Conservation (phyloP, 345 rosid species). For the Linum usitatissimum region DNA sequence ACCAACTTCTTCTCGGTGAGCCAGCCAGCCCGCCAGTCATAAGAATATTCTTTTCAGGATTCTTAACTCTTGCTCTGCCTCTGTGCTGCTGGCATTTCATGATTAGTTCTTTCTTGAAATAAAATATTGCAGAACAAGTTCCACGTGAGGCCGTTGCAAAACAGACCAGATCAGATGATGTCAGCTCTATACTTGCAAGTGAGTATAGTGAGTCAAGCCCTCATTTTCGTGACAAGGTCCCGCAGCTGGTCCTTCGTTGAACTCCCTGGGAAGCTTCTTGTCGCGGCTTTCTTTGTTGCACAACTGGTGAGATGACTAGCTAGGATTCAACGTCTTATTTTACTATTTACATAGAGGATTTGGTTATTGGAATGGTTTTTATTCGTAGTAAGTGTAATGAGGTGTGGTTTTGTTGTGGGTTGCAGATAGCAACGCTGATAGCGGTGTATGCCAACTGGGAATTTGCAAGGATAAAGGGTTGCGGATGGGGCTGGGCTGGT, state of each 20-base stretch:
- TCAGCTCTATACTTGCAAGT: constrained; percentile 85
- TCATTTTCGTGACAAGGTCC: constrained; percentile 84
- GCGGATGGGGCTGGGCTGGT: constrained; percentile 98
- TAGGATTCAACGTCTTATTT: too few species aligned
- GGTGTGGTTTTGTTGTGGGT: too few species aligned
- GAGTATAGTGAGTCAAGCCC: constrained; percentile 78
- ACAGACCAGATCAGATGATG: constrained; percentile 39
- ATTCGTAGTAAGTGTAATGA: neutral
- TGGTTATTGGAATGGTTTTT: neutral
- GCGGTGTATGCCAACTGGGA: constrained; percentile 81
- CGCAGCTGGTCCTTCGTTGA: constrained; percentile 81
- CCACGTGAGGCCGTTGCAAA: constrained; percentile 35
- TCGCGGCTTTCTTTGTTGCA: constrained; percentile 51
- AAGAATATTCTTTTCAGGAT: neutral
- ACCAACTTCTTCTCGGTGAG: constrained; percentile 69
- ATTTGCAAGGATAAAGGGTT: constrained; percentile 54
- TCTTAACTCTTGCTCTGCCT: too few species aligned
- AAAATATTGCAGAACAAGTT: constrained; percentile 40
- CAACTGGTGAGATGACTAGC: constrained; percentile 44
- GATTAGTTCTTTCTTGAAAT: neutral
- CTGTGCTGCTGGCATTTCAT: neutral
- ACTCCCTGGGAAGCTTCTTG: constrained; percentile 68
- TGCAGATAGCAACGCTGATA: constrained; percentile 61
- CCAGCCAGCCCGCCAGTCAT: neutral
- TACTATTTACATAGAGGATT: neutral